A percentile compares a stretch with the other conserved stretches of the same genome.
Conservation (phyloP, 1,284 basidiomycete genomes). For the Fistulina hepatica region DNA sequence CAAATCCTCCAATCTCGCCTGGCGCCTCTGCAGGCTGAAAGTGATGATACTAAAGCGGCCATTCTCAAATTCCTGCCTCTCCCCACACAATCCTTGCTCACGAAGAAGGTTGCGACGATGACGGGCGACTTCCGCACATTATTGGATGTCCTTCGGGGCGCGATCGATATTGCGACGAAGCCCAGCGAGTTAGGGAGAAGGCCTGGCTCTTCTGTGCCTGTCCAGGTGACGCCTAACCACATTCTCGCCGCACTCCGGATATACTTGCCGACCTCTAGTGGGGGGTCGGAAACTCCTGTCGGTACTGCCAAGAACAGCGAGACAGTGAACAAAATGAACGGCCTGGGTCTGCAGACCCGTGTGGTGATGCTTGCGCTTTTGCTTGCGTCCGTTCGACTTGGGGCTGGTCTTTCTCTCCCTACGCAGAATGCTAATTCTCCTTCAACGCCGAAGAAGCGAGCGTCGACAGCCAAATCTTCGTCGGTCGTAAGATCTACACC, state of each 20-base stretch:
- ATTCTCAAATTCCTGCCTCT: constrained; percentile 47
- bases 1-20: constrained; percentile 56
- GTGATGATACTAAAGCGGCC: constrained; percentile 22
- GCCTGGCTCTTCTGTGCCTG: constrained; percentile 19
- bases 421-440: constrained; percentile 32
- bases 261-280: constrained; percentile 40
- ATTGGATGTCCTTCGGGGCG: constrained; percentile 66
- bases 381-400: constrained; percentile 50
- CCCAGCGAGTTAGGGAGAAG: no score
- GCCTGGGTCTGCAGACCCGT: constrained; percentile 61
- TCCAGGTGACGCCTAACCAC: constrained; percentile 47
- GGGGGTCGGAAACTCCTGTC: constrained; percentile 12
- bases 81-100: constrained; percentile 52
- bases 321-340: constrained; percentile 49
- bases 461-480: constrained; percentile 19
- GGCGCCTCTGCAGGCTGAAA: constrained; percentile 24
- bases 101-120: constrained; percentile 65
- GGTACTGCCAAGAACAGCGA: constrained; percentile 42
- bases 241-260: constrained; percentile 61
- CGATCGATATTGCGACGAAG: constrained; percentile 53
- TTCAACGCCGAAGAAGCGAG: constrained; percentile 47
- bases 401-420: constrained; percentile 43
- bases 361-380: constrained; percentile 53
- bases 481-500: constrained; percentile 17
- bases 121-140: constrained; percentile 71